Base-by-base conservation (phyloP, 345 rosid species). In the Clausena lansium region DNA sequence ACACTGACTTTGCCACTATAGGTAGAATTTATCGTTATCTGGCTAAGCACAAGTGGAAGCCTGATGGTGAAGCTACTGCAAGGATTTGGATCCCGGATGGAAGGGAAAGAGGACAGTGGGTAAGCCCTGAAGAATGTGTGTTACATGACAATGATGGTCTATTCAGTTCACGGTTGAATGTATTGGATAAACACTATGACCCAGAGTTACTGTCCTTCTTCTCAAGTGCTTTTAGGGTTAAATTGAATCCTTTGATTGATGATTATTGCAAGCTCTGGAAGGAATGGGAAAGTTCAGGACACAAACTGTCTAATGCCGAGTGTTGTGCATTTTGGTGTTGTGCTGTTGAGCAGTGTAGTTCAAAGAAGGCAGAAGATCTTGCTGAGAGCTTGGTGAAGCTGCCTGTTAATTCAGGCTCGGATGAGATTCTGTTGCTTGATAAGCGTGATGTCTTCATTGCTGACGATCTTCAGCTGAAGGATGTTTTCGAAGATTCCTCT, bases 281-380 rank as follows among this genome's bases (percentile, higher is more conserved):
- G 82, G 78, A 15, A n/a, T 92, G 94, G 97, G 97, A 88, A 82
- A 69, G 35, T 27, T 85, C 80, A 4, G 75, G 66, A 52, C 58
- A 68, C 3, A 54, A 24, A 19, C 70, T 92, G 87, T 82, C 92
- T 4, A 32, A 77, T 11, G 79, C 66, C 0, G 86, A 88, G 69
- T 94, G 95, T 60, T 84, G 85, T 81, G 87, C 95, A 64, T 94
- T 94, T 75, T 94, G 98, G 98, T 45, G 77, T 14, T 86, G 74
- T 59, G 83, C 80, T 35, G 1, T 80, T 52, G 68, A 32, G 61
- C 73, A 85, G 17, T 33, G 77, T 78, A 33, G 79, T 82, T 47
- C 78, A 0, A 14, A 19, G 20, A 69, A 62, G 4, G 81, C 75
- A 71, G 63, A 58, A 78, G 59, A 41, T 55, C 87, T 88, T 33